A percentile compares a stretch with the other conserved stretches of the same genome.
phyloP scores from a whole-genome alignment of 202 grass and related monocot species.

The Schoenoplectus tabernaemontani region DNA sequence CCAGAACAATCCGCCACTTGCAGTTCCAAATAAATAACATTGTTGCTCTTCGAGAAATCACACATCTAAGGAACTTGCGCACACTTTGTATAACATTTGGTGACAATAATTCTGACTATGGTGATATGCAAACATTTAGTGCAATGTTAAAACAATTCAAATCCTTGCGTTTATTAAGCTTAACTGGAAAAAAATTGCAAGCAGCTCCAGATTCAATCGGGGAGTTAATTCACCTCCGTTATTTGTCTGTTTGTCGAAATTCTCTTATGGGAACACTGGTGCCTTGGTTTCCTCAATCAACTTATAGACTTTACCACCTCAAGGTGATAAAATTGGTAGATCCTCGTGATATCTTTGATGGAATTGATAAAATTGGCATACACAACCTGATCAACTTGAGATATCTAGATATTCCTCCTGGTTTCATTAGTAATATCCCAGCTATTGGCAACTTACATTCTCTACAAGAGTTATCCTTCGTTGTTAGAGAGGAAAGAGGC shows the following conservation, averaged over 20 bases:
- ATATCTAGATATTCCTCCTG: neutral
- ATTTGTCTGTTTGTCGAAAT: neutral
- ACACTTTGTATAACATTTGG: slow-evolving; percentile 17
- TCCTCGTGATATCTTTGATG: too few relatives aligned
- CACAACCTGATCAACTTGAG: slow-evolving; percentile 1
- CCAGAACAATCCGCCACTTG: slow-evolving; percentile 24
- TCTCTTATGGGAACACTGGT: neutral
- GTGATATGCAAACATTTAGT: neutral
- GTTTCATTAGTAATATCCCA: neutral
- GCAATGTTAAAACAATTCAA: neutral
- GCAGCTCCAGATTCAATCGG: neutral
- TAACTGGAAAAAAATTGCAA: neutral
- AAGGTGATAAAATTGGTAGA: neutral
- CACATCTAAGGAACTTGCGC: slow-evolving; percentile 5
- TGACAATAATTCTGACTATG: neutral
- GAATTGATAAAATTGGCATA: neutral
- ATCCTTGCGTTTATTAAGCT: slow-evolving; percentile 9
- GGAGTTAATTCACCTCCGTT: slow-evolving; percentile 17
- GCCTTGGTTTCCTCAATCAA: neutral
- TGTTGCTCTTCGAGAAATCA: neutral
- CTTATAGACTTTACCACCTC: slow-evolving; percentile 10
- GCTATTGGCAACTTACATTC: neutral
- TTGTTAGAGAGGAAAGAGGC: neutral
- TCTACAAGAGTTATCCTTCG: neutral
- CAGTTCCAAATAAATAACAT: neutral